Conservation (phyloP, 179 eudicot species). For the Silene coronaria region DNA sequence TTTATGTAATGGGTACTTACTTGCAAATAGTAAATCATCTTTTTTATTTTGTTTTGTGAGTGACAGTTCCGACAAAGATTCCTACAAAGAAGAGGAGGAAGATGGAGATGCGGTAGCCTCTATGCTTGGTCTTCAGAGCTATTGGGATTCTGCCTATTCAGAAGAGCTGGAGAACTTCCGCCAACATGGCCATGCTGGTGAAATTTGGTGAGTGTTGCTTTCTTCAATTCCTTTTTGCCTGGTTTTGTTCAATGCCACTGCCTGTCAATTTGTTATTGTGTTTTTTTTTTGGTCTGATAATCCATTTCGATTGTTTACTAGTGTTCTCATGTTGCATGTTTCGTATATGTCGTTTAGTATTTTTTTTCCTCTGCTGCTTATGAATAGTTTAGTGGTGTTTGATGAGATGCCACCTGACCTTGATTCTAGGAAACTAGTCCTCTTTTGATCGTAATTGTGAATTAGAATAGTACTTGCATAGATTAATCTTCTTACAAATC, state of each 20-base stretch:
- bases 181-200: conserved; percentile 94
- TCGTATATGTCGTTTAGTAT: not conserved
- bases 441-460: not conserved
- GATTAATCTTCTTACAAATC: not conserved
- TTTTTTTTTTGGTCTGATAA: not conserved
- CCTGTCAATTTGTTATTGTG: not conserved
- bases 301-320: not conserved
- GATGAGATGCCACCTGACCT: not conserved
- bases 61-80: conserved; percentile 83
- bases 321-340: not conserved
- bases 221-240: not conserved
- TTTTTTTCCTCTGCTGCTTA: not conserved
- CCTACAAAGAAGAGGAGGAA: conserved; percentile 72
- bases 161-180: conserved; percentile 85
- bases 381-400: not conserved
- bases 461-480: not conserved
- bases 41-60: conserved; percentile 1
- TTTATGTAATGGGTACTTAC: not conserved
- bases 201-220: conserved; percentile 65
- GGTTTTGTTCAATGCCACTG: not conserved
- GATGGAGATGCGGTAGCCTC: conserved; percentile 70
- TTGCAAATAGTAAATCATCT: not conserved
- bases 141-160: conserved; percentile 84
- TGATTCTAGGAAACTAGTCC: not conserved
- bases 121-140: conserved; percentile 95